Base-by-base conservation (phyloP, 169 alveolate genomes). In the Theileria orientalis region DNA sequence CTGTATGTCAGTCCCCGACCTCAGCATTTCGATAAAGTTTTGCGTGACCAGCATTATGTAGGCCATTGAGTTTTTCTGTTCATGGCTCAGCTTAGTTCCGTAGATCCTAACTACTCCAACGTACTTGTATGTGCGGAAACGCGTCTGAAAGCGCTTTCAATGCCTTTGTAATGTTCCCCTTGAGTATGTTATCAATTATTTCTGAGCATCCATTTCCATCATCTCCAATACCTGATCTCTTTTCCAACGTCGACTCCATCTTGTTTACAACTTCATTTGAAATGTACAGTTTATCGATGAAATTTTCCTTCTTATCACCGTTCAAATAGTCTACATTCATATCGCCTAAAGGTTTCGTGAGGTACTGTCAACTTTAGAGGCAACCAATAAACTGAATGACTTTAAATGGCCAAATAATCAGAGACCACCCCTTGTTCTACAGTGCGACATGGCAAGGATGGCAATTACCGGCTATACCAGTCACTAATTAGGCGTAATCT, bases 201-300 rank as follows among this genome's bases (percentile, higher is more conserved):
- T 23, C 67, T 47, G 21, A 11, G 21, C 3, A 47, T 11, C 57
- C 16, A 11, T 47, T 47, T n/a, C 16, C 3, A 3, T 21, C 21
- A 11, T 47, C 21, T n/a, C 14, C 14, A 9, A 6, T 57, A 57
- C 67, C 52, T 21, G 68, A 56, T 21, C 87, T 57, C 56, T 9
- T 42, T 25, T 32, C 67, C 9, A 79, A 33, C 14, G 79, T 61
- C 3, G 64, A 47, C 56, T 62, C 72, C 52, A 71, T 21, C 21
- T 46, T 71, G 16, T 32, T 51, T 13, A 79, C 21, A 16, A 29
- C 78, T 1, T n/a, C 67, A 44, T 70, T 82, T 19, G 84, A 37
- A 9, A 79, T 60, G 46, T 73, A 32, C 14, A 1, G 46, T 37
- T 69, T 16, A 32, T 30, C 46, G 23, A 49, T 54, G 14, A 49